Percentiles rank a stretch among this genome's conserved stretches.
phyloP scores from a whole-genome alignment of 495 filamentous ascomycete genomes.

The Xanthoparmelia taractica region DNA sequence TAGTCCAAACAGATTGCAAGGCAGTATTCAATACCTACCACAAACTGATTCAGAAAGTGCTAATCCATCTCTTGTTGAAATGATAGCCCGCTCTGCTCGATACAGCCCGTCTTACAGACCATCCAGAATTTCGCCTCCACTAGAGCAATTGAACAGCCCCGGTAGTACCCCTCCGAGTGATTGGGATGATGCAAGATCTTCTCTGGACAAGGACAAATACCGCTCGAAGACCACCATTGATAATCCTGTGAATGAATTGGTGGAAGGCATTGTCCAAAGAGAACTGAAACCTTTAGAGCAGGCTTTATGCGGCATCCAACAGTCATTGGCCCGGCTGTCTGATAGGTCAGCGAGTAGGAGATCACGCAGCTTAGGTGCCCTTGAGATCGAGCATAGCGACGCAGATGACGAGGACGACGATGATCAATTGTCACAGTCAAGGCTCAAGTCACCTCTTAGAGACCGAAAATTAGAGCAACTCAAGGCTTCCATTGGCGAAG shows the following conservation, averaged over 20 bases:
- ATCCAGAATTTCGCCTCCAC: conserved; percentile 43
- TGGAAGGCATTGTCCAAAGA: conserved; percentile 68
- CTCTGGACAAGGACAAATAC: conserved; percentile 73
- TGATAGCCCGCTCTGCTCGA: conserved; percentile 21
- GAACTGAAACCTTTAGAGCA: conserved; percentile 72
- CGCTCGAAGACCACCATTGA: conserved; percentile 78
- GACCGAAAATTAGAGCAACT: conserved; percentile 80
- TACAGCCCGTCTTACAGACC: conserved; percentile 25
- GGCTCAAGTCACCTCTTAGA: conserved; percentile 45
- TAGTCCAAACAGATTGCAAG: conserved; percentile 54
- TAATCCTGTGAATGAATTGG: conserved; percentile 73
- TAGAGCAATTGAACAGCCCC: conserved; percentile 58
- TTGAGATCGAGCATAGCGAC: conserved; percentile 68
- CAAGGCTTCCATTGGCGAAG: conserved; percentile 70
- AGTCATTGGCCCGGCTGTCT: conserved; percentile 49
- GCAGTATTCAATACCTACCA: conserved; percentile 37
- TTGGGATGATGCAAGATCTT: conserved; percentile 82
- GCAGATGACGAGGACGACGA: conserved; percentile 92
- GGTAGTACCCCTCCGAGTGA: conserved; percentile 67
- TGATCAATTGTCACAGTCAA: conserved; percentile 32
- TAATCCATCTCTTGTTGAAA: conserved; percentile 19
- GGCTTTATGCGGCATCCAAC: conserved; percentile 65
- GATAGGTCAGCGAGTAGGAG: conserved; percentile 34
- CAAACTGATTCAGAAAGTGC: conserved; percentile 23
- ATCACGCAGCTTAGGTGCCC: conserved; percentile 50